Evolutionary conservation across 202 grass and related monocot species (phyloP), one percentile per base, ranked within the genome.

Genomic region (Brachypodium distachyon): DNA sequence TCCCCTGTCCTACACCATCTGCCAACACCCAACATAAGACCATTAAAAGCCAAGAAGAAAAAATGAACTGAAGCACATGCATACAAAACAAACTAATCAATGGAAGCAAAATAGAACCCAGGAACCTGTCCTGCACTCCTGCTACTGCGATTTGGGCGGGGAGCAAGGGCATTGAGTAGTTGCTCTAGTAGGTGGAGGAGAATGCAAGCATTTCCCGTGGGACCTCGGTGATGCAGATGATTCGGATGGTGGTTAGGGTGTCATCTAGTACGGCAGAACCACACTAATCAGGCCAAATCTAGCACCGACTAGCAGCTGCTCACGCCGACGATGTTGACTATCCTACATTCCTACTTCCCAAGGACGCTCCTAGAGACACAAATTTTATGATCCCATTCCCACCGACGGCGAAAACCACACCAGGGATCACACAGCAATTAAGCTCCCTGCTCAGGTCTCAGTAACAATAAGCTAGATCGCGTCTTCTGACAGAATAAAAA

Each of bases 121-220:
- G 74, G 79, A 57, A 67, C 49, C 55, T 33, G 36, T 27, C 43
- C 73, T 44, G 76, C 55, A 26, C 28, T 27, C 43, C 73, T 44
- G 76, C 48, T 68, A 78, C n/a, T 23, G 66, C 44, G 70, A 51
- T 82, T 61, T 12, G 53, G 58, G 82, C n/a, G 25, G 17, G 49
- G 61, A 65, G 71, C 48, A 55, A 21, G 56, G 69, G 23, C 52
- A 78, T 44, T 77, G 81, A 58, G 69, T 34, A 6, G 89, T 90
- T 75, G 93, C 81, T 85, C 72, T 83, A 76, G 64, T 73, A 73
- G 87, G 85, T 90, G 66, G 82, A 68, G 79, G 55, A 48, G 77
- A 72, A 63, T 36, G 76, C 71, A 68, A 61, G 60, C 46, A 60
- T 72, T 36, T 49, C 29, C 71, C 40, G 67, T 43, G 72, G 82